These are phyloP conservation scores for Xylariales sp. DNA, from an alignment of 2,329 filamentous ascomycete genomes.

Conservation along the genomic window DNA sequence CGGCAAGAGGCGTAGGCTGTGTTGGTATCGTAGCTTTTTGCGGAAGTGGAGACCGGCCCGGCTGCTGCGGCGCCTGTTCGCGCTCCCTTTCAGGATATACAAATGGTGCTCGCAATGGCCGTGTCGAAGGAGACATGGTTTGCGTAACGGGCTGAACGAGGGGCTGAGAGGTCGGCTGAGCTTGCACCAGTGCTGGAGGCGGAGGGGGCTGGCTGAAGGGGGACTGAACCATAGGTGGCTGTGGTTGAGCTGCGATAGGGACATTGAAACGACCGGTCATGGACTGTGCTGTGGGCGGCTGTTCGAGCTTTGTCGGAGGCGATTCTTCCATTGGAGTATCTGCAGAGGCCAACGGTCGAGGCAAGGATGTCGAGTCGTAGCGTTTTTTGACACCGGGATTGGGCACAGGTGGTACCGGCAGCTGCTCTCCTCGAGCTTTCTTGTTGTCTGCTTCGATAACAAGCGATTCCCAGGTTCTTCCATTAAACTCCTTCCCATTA, in stretches of 20 bases:
- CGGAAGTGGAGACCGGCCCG: conserved; percentile 24
- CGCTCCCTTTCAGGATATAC: conserved; percentile 41
- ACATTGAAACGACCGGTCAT: conserved; percentile 39
- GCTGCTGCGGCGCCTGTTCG: conserved; percentile 19
- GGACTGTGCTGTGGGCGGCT: conserved; percentile 30
- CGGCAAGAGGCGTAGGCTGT: conserved; percentile 23
- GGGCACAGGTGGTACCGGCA: conserved; percentile 56
- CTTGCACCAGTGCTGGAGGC: conserved; percentile 17
- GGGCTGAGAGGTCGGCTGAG: conserved; percentile 29
- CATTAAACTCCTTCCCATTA: conserved; percentile 47
- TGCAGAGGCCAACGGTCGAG: conserved; percentile 45
- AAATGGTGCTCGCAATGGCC: conserved; percentile 42
- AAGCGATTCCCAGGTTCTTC: conserved; percentile 58
- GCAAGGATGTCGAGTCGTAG: conserved; percentile 39
- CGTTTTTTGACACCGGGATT: conserved; percentile 46
- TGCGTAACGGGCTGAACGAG: conserved; percentile 34
- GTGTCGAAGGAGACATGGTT: conserved; percentile 41
- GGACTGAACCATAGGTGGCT: conserved; percentile 21
- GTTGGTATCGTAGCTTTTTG: conserved; percentile 24
- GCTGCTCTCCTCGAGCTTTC: conserved; percentile 50
- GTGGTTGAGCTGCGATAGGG: conserved; percentile 40
- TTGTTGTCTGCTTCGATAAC: conserved; percentile 57
- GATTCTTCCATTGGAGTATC: conserved; percentile 42
- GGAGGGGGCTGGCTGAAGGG: conserved; percentile 25
- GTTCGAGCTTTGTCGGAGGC: conserved; percentile 41